Base-by-base conservation (phyloP, 768 basidiomycete genomes). In the Aureoboletus auriporus region DNA sequence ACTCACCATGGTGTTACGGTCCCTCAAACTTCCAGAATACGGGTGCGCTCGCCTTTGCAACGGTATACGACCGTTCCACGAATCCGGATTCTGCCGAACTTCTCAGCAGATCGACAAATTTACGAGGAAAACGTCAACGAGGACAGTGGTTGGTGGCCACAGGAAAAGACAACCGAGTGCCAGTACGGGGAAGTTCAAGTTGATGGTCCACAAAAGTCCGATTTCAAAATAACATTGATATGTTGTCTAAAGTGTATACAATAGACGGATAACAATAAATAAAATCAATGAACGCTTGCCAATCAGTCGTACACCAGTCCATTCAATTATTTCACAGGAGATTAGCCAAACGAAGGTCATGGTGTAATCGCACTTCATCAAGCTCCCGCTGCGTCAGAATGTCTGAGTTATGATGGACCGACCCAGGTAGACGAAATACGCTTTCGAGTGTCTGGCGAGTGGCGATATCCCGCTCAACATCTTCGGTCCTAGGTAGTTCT, bases 141-240 rank as follows among this genome's bases (percentile, higher is more conserved):
- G 67, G 62, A 16, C 67, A 77, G 29, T 91, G 89, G 89, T 61
- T 90, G 29, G 68, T 79, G 5, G 75, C 67, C 8, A 86, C 80
- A 11, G 77, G 80, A 2, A 85, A 85, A 63, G 89, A 92, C 57
- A 72, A 69, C 37, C 75, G 87, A 27, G 74, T 91, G 1, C 80
- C 82, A 1, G 70, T 93, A 23, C 93, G 91, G 91, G 68, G n/a
- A n/a, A n/a, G n/a, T n/a, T n/a, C n/a, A n/a, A n/a, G n/a, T n/a
- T n/a, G n/a, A n/a, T n/a, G n/a, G 20, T 23, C 20, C 20, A 23
- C 20, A 23, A 23, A 23, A 23, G 20, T 23, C 20, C 20, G 4
- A 23, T 23, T 34, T 26, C 13, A 16, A 37, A 16, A 44, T 29
- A 41, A 46, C 10, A 26, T 36, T 43, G 41, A 38, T 55, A 51